These are phyloP conservation scores for Daldinia grandis DNA, from an alignment of 495 filamentous ascomycete species.

Conservation along the genomic window DNA sequence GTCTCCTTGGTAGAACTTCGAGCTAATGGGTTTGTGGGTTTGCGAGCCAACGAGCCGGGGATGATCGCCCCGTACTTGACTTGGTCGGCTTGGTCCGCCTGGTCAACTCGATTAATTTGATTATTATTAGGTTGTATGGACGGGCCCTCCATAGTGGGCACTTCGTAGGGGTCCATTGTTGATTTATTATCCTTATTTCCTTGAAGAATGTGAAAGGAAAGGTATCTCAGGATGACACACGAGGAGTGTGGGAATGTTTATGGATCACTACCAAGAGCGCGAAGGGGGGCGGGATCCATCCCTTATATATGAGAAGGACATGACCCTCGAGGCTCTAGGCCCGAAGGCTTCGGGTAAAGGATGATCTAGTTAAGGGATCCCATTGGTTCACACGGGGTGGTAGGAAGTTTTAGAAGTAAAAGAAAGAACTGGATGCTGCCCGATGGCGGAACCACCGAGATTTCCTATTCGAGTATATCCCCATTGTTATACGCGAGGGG, in stretches of 20 bases:
- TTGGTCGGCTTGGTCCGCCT: not conserved
- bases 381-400: constrained; percentile 23
- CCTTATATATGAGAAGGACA: constrained; percentile 32
- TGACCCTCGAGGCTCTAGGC: constrained; percentile 12
- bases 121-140: not conserved
- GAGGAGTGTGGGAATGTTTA: constrained; percentile 1
- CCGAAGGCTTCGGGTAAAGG: constrained; percentile 3
- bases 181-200: constrained; percentile 19
- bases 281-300: constrained; percentile 31
- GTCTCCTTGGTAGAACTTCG: constrained; percentile 32
- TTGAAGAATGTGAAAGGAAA: constrained; percentile 3
- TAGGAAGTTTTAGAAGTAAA: constrained; percentile 19
- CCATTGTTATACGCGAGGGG: constrained; percentile 31
- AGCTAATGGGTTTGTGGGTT: constrained; percentile 21
- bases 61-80: constrained; percentile 23
- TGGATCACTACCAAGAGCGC: constrained; percentile 7
- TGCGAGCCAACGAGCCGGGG: constrained; percentile 17
- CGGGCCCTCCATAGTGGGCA: constrained; percentile 13
- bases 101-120: not conserved
- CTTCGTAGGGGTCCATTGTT: constrained; percentile 32
- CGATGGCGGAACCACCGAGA: constrained; percentile 34
- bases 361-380: not conserved
- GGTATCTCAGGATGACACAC: constrained; percentile 10
- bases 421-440: constrained; percentile 33
- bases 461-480: constrained; percentile 32